Evolutionary conservation across 164 flowering plant species (phyloP).

Genomic region (Piper longum): DNA sequence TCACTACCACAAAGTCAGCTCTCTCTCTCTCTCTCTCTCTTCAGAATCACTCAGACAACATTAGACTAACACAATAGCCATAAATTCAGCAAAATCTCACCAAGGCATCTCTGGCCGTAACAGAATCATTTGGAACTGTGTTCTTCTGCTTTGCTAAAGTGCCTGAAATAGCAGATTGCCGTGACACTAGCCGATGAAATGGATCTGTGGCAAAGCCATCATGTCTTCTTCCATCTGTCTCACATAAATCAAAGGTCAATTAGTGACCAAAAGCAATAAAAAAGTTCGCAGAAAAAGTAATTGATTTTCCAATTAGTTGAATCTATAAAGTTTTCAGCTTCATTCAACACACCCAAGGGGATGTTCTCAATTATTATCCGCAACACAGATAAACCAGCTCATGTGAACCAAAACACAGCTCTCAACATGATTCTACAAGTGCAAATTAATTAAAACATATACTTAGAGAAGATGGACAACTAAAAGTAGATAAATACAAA

Average conservation of each 20-base stretch:
- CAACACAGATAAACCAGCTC: no score
- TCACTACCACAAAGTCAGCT: not conserved
- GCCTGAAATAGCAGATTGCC: conserved; percentile 28
- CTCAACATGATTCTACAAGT: no score
- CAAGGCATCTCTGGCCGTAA: conserved; percentile 40
- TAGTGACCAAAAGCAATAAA: not conserved
- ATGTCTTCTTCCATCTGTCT: conserved; percentile 41
- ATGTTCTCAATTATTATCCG: no score
- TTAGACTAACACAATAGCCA: not conserved
- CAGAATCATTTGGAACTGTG: conserved; percentile 47
- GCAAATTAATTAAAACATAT: no score
- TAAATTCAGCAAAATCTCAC: conserved; percentile 18
- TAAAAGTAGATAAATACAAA: no score
- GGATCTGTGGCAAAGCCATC: conserved; percentile 45
- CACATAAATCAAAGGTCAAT: conserved; percentile 19
- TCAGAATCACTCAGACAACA: not conserved
- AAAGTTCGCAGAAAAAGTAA: no score
- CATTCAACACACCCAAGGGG: no score
- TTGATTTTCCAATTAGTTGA: no score
- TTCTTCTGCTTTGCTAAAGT: conserved; percentile 45
- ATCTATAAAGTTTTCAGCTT: no score
- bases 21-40: no score
- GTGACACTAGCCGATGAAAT: conserved; percentile 48
- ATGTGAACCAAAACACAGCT: no score
- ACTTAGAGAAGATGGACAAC: no score